Evolutionary conservation across 2,329 filamentous ascomycete species (phyloP).

Genomic region (Epichloe scottii): DNA sequence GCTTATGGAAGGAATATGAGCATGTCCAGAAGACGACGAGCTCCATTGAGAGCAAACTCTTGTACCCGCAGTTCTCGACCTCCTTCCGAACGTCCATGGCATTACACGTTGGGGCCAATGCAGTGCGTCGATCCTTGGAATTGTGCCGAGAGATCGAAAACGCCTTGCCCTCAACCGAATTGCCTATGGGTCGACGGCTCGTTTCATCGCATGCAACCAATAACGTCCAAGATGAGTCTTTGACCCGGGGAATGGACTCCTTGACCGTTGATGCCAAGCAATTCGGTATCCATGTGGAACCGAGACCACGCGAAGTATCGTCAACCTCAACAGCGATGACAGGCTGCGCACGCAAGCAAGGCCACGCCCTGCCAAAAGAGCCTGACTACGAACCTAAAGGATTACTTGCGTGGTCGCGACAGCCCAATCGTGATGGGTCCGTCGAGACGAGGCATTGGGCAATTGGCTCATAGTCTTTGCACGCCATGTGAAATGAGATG

Average conservation of each 20-base stretch:
- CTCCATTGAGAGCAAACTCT: slow-evolving; percentile 23
- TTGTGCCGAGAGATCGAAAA: slow-evolving; percentile 13
- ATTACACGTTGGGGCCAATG: slow-evolving; percentile 13
- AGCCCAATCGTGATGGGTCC: not conserved
- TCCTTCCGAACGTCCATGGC: slow-evolving; percentile 20
- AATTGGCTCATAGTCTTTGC: not conserved
- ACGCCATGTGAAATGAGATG: not conserved
- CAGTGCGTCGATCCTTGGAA: slow-evolving; percentile 10
- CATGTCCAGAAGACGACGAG: slow-evolving; percentile 15
- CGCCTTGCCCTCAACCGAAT: not conserved
- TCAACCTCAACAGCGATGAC: not conserved
- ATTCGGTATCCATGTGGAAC: not conserved
- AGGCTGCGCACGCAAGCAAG: not conserved
- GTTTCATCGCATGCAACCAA: not conserved
- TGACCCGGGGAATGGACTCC: not conserved
- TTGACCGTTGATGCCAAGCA: not conserved
- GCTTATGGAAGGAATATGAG: slow-evolving; percentile 20
- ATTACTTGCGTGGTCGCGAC: not conserved
- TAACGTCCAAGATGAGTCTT: no score
- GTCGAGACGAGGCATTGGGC: not conserved
- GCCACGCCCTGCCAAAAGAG: not conserved
- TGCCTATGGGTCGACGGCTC: slow-evolving; percentile 2
- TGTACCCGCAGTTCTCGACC: slow-evolving; percentile 17
- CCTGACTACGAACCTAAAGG: not conserved
- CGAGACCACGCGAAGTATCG: not conserved